Conservation (phyloP, 495 filamentous ascomycete genomes). For the Neurospora discreta region DNA sequence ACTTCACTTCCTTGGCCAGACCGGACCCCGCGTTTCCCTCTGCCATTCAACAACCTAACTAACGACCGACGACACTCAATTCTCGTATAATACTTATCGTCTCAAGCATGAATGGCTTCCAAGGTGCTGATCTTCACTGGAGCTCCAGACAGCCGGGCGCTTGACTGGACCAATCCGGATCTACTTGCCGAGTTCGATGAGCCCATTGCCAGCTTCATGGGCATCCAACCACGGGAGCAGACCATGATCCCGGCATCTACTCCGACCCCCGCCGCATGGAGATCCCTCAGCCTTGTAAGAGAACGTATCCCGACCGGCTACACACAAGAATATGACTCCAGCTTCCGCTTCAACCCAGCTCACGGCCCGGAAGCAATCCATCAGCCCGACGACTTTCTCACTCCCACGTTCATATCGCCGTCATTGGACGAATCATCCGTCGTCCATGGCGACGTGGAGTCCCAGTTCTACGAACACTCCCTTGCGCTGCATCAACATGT, state of each 20-base stretch:
- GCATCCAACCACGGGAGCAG: slow-evolving; percentile 2
- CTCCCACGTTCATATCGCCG: slow-evolving; percentile 24
- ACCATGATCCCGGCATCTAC: slow-evolving; percentile 6
- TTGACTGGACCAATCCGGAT: slow-evolving; percentile 44
- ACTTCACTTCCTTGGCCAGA: too few species aligned
- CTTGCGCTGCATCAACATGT: slow-evolving; percentile 51
- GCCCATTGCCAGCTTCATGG: slow-evolving; percentile 38
- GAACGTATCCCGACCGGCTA: slow-evolving; percentile 28
- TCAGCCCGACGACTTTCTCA: slow-evolving; percentile 39
- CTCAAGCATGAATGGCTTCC: slow-evolving; percentile 26
- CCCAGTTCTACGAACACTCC: slow-evolving; percentile 66
- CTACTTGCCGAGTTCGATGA: slow-evolving; percentile 37
- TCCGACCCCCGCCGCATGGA: slow-evolving; percentile 29
- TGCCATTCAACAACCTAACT: background rate
- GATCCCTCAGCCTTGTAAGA: slow-evolving; percentile 32
- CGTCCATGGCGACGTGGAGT: slow-evolving; percentile 16
- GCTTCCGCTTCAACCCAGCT: slow-evolving; percentile 1
- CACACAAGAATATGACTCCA: slow-evolving; percentile 35
- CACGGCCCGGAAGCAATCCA: slow-evolving; percentile 6
- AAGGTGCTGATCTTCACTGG: slow-evolving; percentile 51
- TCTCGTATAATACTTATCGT: background rate
- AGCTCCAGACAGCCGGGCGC: slow-evolving; percentile 41
- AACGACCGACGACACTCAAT: background rate
- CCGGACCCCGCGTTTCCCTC: background rate
- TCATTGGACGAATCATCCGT: slow-evolving; percentile 17